Evolutionary conservation across 2,329 filamentous ascomycete species (phyloP).

Genomic region (Hyphodiscus sp.): DNA sequence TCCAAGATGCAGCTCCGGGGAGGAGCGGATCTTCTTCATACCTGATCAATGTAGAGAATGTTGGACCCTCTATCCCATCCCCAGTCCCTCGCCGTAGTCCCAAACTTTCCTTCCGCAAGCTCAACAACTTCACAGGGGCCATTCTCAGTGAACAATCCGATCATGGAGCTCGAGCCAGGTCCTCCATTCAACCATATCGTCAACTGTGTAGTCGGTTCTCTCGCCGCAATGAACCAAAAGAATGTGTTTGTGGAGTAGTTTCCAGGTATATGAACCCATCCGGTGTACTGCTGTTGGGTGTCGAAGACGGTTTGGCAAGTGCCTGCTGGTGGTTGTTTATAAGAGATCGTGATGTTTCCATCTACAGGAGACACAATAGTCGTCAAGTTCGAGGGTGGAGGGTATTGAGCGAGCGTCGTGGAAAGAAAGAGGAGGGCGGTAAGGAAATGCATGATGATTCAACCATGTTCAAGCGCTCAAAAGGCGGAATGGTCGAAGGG

Average conservation of each 20-base stretch:
- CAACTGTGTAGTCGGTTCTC: slow-evolving; percentile 42
- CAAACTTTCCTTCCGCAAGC: slow-evolving; percentile 41
- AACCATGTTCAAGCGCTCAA: slow-evolving; percentile 19
- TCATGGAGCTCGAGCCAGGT: slow-evolving; percentile 58
- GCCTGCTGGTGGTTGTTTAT: slow-evolving; percentile 53
- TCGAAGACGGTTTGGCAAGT: slow-evolving; percentile 60
- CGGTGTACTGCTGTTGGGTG: slow-evolving; percentile 62
- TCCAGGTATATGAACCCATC: slow-evolving; percentile 59
- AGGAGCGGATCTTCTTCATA: slow-evolving; percentile 24
- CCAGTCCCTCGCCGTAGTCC: slow-evolving; percentile 53
- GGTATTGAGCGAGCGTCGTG: slow-evolving; percentile 30
- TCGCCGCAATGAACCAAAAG: slow-evolving; percentile 42
- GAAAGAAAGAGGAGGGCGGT: slow-evolving; percentile 18
- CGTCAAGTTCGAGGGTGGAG: slow-evolving; percentile 40
- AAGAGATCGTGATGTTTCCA: slow-evolving; percentile 58
- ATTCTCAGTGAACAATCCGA: slow-evolving; percentile 55
- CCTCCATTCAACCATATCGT: slow-evolving; percentile 64
- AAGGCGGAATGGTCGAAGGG: slow-evolving; percentile 1
- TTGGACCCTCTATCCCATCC: slow-evolving; percentile 59
- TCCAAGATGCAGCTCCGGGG: slow-evolving; percentile 36
- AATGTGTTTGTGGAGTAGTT: slow-evolving; percentile 43
- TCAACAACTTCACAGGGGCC: slow-evolving; percentile 49
- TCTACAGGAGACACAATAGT: slow-evolving; percentile 57
- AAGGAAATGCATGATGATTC: slow-evolving; percentile 23
- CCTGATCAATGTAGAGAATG: slow-evolving; percentile 47